Base-by-base conservation (phyloP, 495 filamentous ascomycete genomes). In the Penicillium daleae region DNA sequence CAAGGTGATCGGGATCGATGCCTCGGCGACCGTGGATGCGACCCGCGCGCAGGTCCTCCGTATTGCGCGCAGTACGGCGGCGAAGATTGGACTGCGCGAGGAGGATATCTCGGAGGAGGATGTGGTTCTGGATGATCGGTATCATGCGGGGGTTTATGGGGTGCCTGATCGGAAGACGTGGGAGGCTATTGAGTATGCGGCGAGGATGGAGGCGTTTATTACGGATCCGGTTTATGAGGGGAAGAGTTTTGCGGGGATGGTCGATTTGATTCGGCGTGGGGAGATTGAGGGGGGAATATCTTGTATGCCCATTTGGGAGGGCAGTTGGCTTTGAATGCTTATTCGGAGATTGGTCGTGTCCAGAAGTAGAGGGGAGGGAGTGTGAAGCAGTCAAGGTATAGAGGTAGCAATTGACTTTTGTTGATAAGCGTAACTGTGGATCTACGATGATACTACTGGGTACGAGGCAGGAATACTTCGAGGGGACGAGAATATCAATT, bases 141-240 rank as follows among this genome's bases (percentile, higher is more conserved):
- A 84, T 55, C 84, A 88, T 72, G 87, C 74, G 0, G 86, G 86
- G 0, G 73, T 76, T 10, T 89, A 89, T 75, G 87, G 87, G 0
- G 75, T 85, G 60, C 83, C 85, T 1, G 84, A 86, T 66, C 63
- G 76, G 66, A 68, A 70, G 73, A 90, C 86, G 5, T 79, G 81
- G 59, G 84, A 84, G 55, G 87, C 86, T 4, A 87, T 89, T 52
- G 79, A 80, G 67, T 87, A 86, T 68, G 85, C 81, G 2, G 87
- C 86, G 6, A 32, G 63, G 63, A 88, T 83, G 33, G 87, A 89
- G 74, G 86, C 80, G 0, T 86, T 89, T 59, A 86, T 90, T 53
- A 88, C 86, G 9, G 87, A 89, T 67, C 86, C 86, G 0, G 87
- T 90, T 2, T 89, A 90, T 64, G 85, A 87, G 69, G 87, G 87